Percentiles rank a stretch among this genome's conserved stretches.
Conservation (phyloP, 345 rosid genomes). For the Rhodomyrtus tomentosa region DNA sequence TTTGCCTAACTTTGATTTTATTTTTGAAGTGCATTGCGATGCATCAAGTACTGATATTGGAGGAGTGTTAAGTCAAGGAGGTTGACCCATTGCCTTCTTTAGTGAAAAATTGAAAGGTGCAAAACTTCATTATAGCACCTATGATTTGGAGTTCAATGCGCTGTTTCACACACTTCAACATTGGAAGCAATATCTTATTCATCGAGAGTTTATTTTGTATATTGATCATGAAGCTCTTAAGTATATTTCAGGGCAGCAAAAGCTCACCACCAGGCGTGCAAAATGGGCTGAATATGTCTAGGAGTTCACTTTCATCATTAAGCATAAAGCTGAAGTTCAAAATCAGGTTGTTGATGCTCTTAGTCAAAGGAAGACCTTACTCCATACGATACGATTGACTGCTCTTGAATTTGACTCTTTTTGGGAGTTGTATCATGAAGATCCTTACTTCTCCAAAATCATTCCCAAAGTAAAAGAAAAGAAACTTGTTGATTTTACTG, state of each 20-base stretch:
- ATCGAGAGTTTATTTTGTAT: not conserved
- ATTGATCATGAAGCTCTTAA: too few relatives aligned
- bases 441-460: too few relatives aligned
- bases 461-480: too few relatives aligned
- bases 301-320: not conserved
- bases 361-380: too few relatives aligned
- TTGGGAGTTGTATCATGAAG: too few relatives aligned
- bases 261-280: not conserved
- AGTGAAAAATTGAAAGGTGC: not conserved
- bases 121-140: not conserved
- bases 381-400: too few relatives aligned
- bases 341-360: too few relatives aligned
- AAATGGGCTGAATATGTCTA: not conserved
- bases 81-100: not conserved
- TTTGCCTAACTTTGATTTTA: too few relatives aligned
- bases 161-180: not conserved
- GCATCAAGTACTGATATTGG: too few relatives aligned
- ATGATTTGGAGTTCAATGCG: constrained; percentile 3
- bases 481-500: too few relatives aligned
- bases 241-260: not conserved
- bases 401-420: too few relatives aligned
- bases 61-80: not conserved
- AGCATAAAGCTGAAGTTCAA: not conserved
- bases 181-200: not conserved
- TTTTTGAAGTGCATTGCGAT: too few relatives aligned